phyloP scores from a whole-genome alignment of 257 asterid genomes.

The Leonotis leonurus region DNA sequence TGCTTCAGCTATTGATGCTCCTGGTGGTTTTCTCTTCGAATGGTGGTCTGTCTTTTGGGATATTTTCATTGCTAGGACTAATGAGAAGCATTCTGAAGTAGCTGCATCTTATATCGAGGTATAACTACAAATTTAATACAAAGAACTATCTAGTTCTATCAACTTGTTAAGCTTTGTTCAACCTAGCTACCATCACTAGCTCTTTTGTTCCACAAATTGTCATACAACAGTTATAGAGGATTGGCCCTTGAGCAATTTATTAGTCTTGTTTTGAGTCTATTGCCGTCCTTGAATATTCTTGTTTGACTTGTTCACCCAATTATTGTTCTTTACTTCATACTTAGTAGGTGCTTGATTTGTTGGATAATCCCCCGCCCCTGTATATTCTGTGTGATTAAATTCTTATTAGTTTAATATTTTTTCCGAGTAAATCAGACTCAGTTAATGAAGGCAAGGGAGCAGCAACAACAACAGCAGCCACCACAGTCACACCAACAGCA shows the following conservation, averaged over 20 bases:
- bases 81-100: slow-evolving; percentile 97
- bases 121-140: not conserved
- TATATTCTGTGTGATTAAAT: not conserved
- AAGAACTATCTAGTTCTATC: not conserved
- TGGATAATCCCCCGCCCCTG: not conserved
- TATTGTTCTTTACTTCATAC: not conserved
- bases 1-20: slow-evolving; percentile 94
- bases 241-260: not conserved
- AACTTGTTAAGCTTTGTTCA: not conserved
- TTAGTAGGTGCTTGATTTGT: not conserved
- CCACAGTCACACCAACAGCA: slow-evolving; percentile 47
- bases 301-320: not conserved
- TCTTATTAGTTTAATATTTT: not conserved
- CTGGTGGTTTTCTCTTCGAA: slow-evolving; percentile 97
- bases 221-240: not conserved
- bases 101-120: slow-evolving; percentile 99
- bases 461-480: slow-evolving; percentile 70
- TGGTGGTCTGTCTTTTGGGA: slow-evolving; percentile 99
- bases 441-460: slow-evolving; percentile 86
- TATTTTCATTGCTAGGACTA: slow-evolving; percentile 94
- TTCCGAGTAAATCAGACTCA: slow-evolving; percentile 58
- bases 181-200: not conserved
- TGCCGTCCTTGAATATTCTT: not conserved
- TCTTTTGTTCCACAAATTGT: not conserved
- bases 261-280: not conserved